These are phyloP conservation scores for Lagenaria siceraria DNA, from an alignment of 306 rosid species.

Conservation along the genomic window DNA sequence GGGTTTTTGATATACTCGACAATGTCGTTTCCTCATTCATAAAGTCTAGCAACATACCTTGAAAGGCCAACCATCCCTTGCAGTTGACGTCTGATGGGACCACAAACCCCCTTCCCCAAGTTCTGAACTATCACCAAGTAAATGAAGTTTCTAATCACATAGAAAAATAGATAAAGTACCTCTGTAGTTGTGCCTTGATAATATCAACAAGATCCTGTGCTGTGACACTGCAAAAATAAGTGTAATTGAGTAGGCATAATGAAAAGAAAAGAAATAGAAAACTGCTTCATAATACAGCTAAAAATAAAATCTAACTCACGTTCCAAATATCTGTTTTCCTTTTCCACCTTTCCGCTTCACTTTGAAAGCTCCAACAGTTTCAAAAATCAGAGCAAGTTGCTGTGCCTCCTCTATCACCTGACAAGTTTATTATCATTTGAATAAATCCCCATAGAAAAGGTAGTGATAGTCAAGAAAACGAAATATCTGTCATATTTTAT, in stretches of 20 bases:
- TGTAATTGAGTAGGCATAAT: conserved; percentile 15
- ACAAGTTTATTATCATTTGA: not conserved
- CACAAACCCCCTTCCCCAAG: too few relatives aligned
- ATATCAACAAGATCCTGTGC: conserved; percentile 95
- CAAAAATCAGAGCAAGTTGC: conserved; percentile 74
- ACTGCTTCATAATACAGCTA: not conserved
- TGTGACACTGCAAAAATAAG: conserved; percentile 53
- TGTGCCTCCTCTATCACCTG: conserved; percentile 94
- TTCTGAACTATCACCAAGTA: too few relatives aligned
- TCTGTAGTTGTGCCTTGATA: conserved; percentile 89
- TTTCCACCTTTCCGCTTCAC: conserved; percentile 97
- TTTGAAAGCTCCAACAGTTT: conserved; percentile 86
- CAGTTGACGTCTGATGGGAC: too few relatives aligned
- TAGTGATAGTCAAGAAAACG: not conserved
- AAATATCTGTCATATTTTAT: not conserved
- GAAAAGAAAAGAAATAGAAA: not conserved
- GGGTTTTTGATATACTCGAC: too few relatives aligned
- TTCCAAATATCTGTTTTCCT: conserved; percentile 92
- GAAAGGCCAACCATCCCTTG: too few relatives aligned
- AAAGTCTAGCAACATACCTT: too few relatives aligned
- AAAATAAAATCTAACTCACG: conserved; percentile 30
- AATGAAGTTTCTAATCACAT: not conserved
- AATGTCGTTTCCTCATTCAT: too few relatives aligned
- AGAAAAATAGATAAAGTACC: conserved; percentile 26
- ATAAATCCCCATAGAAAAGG: not conserved